Base-by-base conservation (phyloP, 352 stramenopile species). In the Phytophthora aleatoria region DNA sequence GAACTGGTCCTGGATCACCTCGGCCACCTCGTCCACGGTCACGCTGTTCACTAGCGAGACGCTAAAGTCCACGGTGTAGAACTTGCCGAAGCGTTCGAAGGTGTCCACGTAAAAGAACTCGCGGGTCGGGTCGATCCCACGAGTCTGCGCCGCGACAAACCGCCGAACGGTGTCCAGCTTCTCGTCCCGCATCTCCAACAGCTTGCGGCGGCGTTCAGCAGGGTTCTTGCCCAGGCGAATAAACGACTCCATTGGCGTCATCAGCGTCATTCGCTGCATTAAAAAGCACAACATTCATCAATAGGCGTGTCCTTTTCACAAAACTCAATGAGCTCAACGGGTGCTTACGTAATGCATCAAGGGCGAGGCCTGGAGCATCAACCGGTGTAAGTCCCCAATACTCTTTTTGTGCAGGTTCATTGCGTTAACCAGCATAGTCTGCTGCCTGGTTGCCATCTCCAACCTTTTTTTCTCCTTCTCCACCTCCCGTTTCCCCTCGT, bases 81-180 rank as follows among this genome's bases (percentile, higher is more conserved):
- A 83, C 51, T 90, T 90, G 54, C 80, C 78, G 39, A 90, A 90
- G 28, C 77, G 72, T 43, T 85, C 77, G 45, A 90, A 90, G 8
- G 74, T 85, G 50, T 90, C 80, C 11, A 90, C 53, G 64, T 86
- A 86, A 50, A 87, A 87, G 41, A 86, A 90, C 51, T 86, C 73
- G 12, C 78, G 69, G 30, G 77, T 75, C 5, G 76, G 53, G 33
- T 90, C 76, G 15, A 90, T 81, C n/a, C 72, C 65, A 3, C 68
- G 74, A 30, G 76, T 72, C 43, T 88, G 76, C 24, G 69, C 69
- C 33, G 85, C 67, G 28, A 90, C 69, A 41, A 79, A 90, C 35
- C 58, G 58, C 6, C 57, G 50, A 12, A 76, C 75, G 1, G 62
- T 45, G 16, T 83, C 74, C 48, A 90, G 64, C 41, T 87, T 90